phyloP scores from a whole-genome alignment of 2,329 filamentous ascomycete species.

The Zasmidium cellare region DNA sequence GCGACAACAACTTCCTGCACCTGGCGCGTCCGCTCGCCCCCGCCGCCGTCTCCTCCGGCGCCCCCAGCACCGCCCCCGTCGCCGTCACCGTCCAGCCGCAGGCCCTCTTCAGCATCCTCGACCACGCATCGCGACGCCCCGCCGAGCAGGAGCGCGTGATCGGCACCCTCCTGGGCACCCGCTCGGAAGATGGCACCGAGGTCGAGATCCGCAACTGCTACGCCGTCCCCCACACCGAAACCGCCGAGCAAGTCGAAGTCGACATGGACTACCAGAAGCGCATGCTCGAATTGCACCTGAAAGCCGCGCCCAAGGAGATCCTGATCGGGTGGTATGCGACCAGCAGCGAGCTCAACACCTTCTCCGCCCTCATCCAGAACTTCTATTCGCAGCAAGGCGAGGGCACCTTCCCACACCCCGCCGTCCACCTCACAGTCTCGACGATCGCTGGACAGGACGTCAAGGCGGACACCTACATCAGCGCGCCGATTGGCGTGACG shows the following conservation, averaged over 20 bases:
- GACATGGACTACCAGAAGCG: slow-evolving; percentile 99
- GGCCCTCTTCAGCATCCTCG: slow-evolving; percentile 69
- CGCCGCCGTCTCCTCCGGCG: slow-evolving; percentile 71
- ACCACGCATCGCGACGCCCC: slow-evolving; percentile 91
- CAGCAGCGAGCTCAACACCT: slow-evolving; percentile 93
- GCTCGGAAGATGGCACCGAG: slow-evolving; percentile 95
- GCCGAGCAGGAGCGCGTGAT: slow-evolving; percentile 94
- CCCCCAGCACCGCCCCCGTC: slow-evolving; percentile 81
- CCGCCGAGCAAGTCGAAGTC: slow-evolving; percentile 97
- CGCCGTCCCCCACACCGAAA: slow-evolving; percentile 97
- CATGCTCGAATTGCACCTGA: slow-evolving; percentile 93
- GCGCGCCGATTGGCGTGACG: slow-evolving; percentile 89
- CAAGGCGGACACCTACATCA: slow-evolving; percentile 91
- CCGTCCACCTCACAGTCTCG: slow-evolving; percentile 91
- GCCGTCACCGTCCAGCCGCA: slow-evolving; percentile 94
- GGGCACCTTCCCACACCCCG: slow-evolving; percentile 95
- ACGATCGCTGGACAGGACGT: slow-evolving; percentile 87
- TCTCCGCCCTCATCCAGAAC: slow-evolving; percentile 98
- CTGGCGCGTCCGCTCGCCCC: slow-evolving; percentile 89
- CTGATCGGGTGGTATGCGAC: slow-evolving; percentile 99
- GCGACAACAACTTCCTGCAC: slow-evolving; percentile 81
- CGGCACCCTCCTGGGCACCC: slow-evolving; percentile 87
- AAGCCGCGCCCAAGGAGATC: slow-evolving; percentile 89
- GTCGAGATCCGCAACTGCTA: slow-evolving; percentile 96
- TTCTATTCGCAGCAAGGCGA: slow-evolving; percentile 98